phyloP scores from a whole-genome alignment of 768 basidiomycete genomes.

The Amanita inopinata region DNA sequence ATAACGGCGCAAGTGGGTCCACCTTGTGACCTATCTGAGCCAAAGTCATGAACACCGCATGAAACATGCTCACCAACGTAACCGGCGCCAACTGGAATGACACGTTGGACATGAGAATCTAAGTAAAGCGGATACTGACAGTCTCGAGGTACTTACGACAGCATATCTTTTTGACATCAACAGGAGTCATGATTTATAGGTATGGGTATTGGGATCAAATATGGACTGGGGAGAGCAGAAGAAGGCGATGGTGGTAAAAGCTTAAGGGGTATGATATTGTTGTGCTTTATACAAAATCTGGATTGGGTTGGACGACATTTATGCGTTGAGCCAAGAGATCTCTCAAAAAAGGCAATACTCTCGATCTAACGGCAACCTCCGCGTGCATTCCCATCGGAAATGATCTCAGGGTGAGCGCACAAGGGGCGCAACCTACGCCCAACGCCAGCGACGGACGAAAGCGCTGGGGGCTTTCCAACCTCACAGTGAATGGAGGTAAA shows the following conservation, averaged over 20 bases:
- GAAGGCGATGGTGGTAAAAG: conserved; percentile 12
- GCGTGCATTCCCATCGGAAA: too few species aligned
- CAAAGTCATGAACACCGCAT: conserved; percentile 5
- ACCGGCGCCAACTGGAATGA: conserved; percentile 65
- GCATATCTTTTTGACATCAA: conserved; percentile 73
- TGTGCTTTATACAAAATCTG: not conserved
- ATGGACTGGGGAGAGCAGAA: conserved; percentile 11
- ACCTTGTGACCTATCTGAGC: conserved; percentile 36
- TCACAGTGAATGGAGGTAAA: too few species aligned
- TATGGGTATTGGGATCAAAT: conserved; percentile 8
- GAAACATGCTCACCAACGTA: conserved; percentile 67
- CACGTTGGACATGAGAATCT: conserved; percentile 12
- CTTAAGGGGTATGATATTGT: too few species aligned
- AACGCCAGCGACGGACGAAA: too few species aligned
- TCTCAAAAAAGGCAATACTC: too few species aligned
- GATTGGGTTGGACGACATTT: not conserved
- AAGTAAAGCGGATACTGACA: not conserved
- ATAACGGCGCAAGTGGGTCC: conserved; percentile 95
- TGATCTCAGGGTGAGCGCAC: too few species aligned
- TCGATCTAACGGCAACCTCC: too few species aligned
- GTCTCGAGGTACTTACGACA: conserved; percentile 75
- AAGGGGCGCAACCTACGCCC: too few species aligned
- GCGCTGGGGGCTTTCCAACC: too few species aligned
- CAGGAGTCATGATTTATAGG: conserved; percentile 33
- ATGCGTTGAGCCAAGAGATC: too few species aligned